Percentiles rank a stretch among this genome's conserved stretches.
Conservation (phyloP, 805 yeast genomes). For the Monosporozyma siamensis region DNA sequence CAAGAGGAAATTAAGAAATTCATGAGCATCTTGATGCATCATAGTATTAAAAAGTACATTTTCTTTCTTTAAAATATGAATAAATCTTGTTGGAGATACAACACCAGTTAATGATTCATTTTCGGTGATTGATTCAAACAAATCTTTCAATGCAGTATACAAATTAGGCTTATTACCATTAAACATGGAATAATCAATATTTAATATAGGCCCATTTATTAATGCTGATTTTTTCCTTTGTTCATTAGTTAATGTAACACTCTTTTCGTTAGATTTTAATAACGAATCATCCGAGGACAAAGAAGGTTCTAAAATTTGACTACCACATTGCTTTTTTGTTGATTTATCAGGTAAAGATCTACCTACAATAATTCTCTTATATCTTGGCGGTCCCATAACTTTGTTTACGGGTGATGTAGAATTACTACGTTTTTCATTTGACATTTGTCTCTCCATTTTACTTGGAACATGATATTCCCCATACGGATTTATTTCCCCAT, state of each 20-base stretch:
- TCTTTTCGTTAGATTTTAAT: background rate
- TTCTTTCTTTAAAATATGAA: slow-evolving; percentile 67
- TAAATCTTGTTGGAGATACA: slow-evolving; percentile 68
- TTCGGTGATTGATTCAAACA: slow-evolving; percentile 76
- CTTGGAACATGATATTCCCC: background rate
- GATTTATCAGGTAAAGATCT: slow-evolving; percentile 8
- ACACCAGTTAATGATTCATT: slow-evolving; percentile 64
- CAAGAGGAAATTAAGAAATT: slow-evolving; percentile 76
- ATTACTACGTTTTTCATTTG: background rate
- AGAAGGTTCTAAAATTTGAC: no score
- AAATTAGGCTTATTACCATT: slow-evolving; percentile 32
- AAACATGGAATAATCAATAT: slow-evolving; percentile 54
- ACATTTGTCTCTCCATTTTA: background rate
- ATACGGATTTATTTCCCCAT: no score
- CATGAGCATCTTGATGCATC: slow-evolving; percentile 99
- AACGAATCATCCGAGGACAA: background rate
- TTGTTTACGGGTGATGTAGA: background rate
- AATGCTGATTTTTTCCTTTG: slow-evolving; percentile 73
- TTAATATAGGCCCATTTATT: slow-evolving; percentile 70
- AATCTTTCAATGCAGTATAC: slow-evolving; percentile 66
- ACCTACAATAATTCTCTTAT: slow-evolving; percentile 17
- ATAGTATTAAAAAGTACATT: slow-evolving; percentile 80
- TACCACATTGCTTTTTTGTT: background rate
- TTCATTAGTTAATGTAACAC: slow-evolving; percentile 38
- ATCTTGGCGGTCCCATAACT: background rate